These are phyloP conservation scores for Sistotremastrum suecicum DNA, from an alignment of 768 basidiomycete species.

Conservation along the genomic window DNA sequence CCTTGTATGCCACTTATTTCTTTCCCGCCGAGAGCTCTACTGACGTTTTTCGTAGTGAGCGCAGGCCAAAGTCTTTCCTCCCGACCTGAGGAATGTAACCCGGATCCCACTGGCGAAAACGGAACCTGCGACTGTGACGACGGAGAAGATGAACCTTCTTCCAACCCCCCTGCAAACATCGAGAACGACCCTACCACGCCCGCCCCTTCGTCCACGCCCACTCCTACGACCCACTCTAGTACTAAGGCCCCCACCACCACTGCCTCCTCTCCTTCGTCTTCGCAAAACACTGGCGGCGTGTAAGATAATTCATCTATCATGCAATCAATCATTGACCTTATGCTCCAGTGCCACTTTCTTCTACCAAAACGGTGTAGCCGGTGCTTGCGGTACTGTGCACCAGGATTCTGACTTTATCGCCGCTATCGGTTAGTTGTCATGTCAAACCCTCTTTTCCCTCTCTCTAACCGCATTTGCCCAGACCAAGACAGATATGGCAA, in stretches of 20 bases:
- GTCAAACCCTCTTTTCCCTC: background rate
- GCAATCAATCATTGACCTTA: too few species aligned
- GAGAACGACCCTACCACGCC: background rate
- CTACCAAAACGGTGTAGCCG: constrained; percentile 57
- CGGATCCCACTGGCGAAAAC: constrained; percentile 17
- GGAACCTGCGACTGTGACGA: constrained; percentile 8
- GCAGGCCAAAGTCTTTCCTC: constrained; percentile 2
- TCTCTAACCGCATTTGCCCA: constrained; percentile 10
- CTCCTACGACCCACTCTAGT: constrained; percentile 10
- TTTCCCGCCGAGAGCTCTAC: too few species aligned
- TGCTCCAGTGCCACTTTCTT: constrained; percentile 48
- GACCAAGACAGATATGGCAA: constrained; percentile 42
- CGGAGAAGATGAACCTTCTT: constrained; percentile 7
- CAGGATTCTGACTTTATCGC: constrained; percentile 43
- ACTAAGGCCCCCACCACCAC: constrained; percentile 6
- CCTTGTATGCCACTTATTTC: constrained; percentile 8
- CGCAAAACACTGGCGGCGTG: too few species aligned
- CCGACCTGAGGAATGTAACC: constrained; percentile 17
- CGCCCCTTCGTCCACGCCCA: constrained; percentile 6
- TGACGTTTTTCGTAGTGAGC: too few species aligned
- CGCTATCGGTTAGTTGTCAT: constrained; percentile 39
- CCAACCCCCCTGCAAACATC: constrained; percentile 2
- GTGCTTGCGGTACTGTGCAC: constrained; percentile 61
- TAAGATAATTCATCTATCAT: too few species aligned
- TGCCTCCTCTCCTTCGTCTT: constrained; percentile 6